These are phyloP conservation scores for Solanum megistacrolobum DNA, from an alignment of 257 asterid species.

Conservation along the genomic window DNA sequence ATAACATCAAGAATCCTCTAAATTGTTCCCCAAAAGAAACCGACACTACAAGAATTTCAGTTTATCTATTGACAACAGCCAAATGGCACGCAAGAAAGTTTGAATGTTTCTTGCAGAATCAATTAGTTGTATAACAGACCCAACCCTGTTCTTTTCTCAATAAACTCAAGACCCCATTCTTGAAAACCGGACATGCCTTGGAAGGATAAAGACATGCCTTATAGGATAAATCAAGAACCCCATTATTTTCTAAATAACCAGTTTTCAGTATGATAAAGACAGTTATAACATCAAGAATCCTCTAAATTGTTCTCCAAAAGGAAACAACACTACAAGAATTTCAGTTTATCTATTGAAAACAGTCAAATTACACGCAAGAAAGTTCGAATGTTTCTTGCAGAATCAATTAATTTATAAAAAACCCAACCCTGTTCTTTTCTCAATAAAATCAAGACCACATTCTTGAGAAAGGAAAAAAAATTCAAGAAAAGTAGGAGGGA, in stretches of 20 bases:
- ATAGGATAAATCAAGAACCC: no score
- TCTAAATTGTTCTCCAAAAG: not conserved
- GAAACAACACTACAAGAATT: not conserved
- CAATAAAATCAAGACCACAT: not conserved
- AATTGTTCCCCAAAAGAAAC: not conserved
- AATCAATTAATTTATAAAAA: not conserved
- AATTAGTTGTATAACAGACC: not conserved
- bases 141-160: not conserved
- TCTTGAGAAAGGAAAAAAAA: not conserved
- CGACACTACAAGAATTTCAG: not conserved
- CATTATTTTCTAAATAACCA: not conserved
- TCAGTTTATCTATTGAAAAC: not conserved
- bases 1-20: not conserved
- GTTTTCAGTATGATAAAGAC: not conserved
- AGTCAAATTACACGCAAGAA: not conserved
- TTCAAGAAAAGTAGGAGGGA: not conserved
- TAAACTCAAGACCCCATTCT: not conserved
- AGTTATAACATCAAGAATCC: not conserved
- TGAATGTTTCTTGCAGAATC: not conserved
- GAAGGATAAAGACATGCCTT: no score
- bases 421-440: not conserved
- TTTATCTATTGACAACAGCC: not conserved
- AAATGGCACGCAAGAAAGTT: not conserved
- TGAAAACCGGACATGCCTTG: not conserved
- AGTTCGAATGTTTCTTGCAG: not conserved